These are phyloP conservation scores for Rhizopogon salebrosus DNA, from an alignment of 768 basidiomycete species.

Conservation along the genomic window DNA sequence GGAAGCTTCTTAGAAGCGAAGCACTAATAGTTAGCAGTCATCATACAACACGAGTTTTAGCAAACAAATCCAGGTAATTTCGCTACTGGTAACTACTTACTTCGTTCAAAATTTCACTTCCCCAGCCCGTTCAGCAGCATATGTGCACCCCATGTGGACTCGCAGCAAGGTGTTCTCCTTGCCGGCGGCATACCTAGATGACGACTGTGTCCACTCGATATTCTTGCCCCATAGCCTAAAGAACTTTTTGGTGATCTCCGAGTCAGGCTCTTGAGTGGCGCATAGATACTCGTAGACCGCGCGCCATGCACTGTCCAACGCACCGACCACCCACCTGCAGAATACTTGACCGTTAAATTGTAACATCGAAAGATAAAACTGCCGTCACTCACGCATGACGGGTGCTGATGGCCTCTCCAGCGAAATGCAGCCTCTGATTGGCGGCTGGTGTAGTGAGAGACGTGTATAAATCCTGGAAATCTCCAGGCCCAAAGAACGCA, in stretches of 20 bases:
- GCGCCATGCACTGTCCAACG: conserved; percentile 32
- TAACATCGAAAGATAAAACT: not conserved
- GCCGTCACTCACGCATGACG: conserved; percentile 24
- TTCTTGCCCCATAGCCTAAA: conserved; percentile 27
- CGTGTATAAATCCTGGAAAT: conserved; percentile 29
- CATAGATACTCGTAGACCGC: conserved; percentile 25
- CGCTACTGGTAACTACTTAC: too few relatives aligned
- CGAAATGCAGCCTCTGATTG: conserved; percentile 27
- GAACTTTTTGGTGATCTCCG: conserved; percentile 12
- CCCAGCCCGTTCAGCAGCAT: not conserved
- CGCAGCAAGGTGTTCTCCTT: not conserved
- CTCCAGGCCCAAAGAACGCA: conserved; percentile 36
- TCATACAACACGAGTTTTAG: too few relatives aligned
- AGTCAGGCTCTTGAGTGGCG: conserved; percentile 7
- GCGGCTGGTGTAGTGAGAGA: conserved; percentile 28
- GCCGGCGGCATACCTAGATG: not conserved
- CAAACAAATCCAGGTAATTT: too few relatives aligned
- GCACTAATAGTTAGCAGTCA: too few relatives aligned
- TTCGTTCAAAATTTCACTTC: not conserved
- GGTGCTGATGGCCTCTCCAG: conserved; percentile 33
- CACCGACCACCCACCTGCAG: conserved; percentile 35
- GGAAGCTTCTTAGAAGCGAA: too few relatives aligned
- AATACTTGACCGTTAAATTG: not conserved
- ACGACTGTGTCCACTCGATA: conserved; percentile 19
- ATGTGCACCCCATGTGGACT: not conserved